These are phyloP conservation scores for Nematocida homosporus DNA, from an alignment of 371 early-diverging fungal genomes.

Conservation along the genomic window DNA sequence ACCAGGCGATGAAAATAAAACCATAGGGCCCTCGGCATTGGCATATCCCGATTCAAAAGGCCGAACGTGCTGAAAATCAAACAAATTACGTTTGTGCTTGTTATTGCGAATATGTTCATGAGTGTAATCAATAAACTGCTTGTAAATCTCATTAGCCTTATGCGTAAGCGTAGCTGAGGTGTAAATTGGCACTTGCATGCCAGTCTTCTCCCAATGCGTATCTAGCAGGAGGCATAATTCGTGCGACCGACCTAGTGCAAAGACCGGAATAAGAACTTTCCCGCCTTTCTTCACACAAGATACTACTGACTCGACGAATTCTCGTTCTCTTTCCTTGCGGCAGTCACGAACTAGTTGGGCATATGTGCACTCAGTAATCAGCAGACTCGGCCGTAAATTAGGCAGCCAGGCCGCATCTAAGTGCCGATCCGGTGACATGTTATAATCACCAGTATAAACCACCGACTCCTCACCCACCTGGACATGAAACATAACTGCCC, in stretches of 20 bases:
- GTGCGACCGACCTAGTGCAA: conserved; percentile 88
- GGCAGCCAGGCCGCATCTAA: conserved; percentile 84
- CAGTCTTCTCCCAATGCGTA: conserved; percentile 85
- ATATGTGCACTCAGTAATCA: conserved; percentile 90
- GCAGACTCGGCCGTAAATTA: conserved; percentile 74
- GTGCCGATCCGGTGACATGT: conserved; percentile 89
- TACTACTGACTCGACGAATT: conserved; percentile 81
- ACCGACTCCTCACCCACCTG: conserved; percentile 70
- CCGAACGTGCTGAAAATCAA: conserved; percentile 84
- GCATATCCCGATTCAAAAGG: conserved; percentile 73
- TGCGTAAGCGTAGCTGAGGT: conserved; percentile 84
- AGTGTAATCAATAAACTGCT: conserved; percentile 85
- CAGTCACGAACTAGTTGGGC: conserved; percentile 87
- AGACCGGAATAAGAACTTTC: conserved; percentile 85
- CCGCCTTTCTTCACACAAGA: conserved; percentile 78
- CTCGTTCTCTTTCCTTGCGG: conserved; percentile 79
- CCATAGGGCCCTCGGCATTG: conserved; percentile 77
- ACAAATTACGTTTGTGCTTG: conserved; percentile 75
- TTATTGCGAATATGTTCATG: conserved; percentile 81
- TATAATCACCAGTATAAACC: conserved; percentile 93
- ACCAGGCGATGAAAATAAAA: conserved; percentile 87
- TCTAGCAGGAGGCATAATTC: conserved; percentile 87
- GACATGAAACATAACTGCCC: conserved; percentile 89
- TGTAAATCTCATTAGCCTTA: conserved; percentile 83
- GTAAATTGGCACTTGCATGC: conserved; percentile 77